Evolutionary conservation across 495 filamentous ascomycete species (phyloP), one percentile per base, ranked within the genome.

Genomic region (Neurospora tetraspora): DNA sequence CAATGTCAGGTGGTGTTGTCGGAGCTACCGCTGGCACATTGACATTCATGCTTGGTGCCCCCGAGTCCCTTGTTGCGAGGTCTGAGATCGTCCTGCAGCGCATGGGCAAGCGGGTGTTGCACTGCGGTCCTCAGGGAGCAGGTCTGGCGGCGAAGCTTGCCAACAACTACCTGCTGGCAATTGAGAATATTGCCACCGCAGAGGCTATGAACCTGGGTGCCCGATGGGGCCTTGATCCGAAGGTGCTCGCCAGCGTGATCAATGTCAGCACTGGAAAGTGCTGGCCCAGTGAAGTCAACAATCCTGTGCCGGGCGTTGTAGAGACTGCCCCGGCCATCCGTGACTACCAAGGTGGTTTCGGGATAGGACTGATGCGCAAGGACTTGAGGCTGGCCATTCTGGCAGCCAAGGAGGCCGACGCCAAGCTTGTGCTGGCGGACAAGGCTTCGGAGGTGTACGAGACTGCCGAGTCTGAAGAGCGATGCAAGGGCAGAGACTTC

Each of bases 181-280:
- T 98, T 72, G 94, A 93, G 80, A 98, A 97, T 77, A 94, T 98
- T 75, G 94, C 93, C 3, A 94, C 93, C 0, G 91, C 92, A 1
- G 94, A 98, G 81, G 94, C 93, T 1, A 97, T 98, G 94, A 94
- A 94, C 74, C 87, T 98, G 23, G 94, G 93, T 36, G 88, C 95
- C 27, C 89, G 88, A 74, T 93, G 91, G 86, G 94, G 94, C 2
- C 86, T 98, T 11, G 92, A 97, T 71, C 89, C 92, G 12, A 91
- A 91, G 77, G 88, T 89, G 2, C 82, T 98, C 16, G 92, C 91
- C 2, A 87, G 89, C 45, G 85, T 98, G 81, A 91, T 97, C 80
- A 97, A 96, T 78, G 88, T 90, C 23, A 93, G 91, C 68, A 96
- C 93, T 1, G 94, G 94, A 42, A 89, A 87, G 70, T 97, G 93